Conservation (phyloP, 202 grass and related monocot genomes). For the Panicum virgatum region DNA sequence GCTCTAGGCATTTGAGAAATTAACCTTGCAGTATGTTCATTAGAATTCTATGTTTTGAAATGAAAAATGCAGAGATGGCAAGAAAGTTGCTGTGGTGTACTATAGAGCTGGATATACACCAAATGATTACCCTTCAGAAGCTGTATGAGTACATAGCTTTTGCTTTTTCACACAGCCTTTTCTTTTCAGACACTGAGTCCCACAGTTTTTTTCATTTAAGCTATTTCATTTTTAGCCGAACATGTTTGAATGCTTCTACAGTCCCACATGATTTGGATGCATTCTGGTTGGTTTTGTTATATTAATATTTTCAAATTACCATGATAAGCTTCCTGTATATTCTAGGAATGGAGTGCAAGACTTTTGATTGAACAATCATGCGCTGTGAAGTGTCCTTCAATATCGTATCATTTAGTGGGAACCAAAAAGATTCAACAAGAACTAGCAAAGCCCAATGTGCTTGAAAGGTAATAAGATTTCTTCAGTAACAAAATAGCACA, state of each 20-base stretch:
- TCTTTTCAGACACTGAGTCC: neutral
- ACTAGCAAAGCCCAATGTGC: conserved; percentile 80
- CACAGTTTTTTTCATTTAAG: neutral
- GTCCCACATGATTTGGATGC: neutral
- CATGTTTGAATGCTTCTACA: neutral
- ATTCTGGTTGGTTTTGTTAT: conserved; percentile 10
- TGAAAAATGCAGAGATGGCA: conserved; percentile 59
- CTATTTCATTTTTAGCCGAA: neutral
- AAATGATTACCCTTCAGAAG: conserved; percentile 98
- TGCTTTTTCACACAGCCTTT: neutral
- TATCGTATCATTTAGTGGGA: conserved; percentile 95
- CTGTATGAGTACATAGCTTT: conserved; percentile 47
- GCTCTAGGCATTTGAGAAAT: neutral
- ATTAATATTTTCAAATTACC: neutral
- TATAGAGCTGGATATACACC: conserved; percentile 97
- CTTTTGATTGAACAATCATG: conserved; percentile 82
- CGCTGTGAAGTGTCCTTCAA: conserved; percentile 92
- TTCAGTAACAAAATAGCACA: conserved; percentile 2
- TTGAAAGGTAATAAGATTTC: conserved; percentile 75
- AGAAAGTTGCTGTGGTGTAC: conserved; percentile 74
- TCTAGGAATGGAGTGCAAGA: conserved; percentile 89
- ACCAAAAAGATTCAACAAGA: conserved; percentile 99
- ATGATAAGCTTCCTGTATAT: conserved; percentile 33
- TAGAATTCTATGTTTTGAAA: conserved; percentile 5
- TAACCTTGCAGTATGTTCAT: conserved; percentile 29